phyloP scores from a whole-genome alignment of 768 basidiomycete species.

The Lactarius quietus region DNA sequence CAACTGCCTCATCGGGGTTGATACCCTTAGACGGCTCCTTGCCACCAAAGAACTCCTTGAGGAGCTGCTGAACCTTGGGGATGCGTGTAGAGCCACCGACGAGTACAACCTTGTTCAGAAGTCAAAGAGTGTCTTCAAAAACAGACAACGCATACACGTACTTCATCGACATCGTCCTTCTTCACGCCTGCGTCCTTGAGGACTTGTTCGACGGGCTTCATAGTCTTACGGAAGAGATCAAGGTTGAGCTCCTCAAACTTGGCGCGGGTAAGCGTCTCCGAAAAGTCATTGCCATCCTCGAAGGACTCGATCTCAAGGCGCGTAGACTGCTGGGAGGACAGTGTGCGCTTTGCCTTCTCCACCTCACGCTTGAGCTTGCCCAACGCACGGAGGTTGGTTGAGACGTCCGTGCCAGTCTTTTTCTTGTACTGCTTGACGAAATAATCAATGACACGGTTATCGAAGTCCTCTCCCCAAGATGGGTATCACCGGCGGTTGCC shows the following conservation, averaged over 20 bases:
- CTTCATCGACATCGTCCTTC: constrained; percentile 96
- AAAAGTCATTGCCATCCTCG: constrained; percentile 95
- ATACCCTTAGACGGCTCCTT: constrained; percentile 98
- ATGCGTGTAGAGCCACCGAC: constrained; percentile 99
- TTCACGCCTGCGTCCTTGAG: constrained; percentile 97
- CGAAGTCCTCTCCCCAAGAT: constrained; percentile 62
- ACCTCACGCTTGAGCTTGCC: constrained; percentile 50
- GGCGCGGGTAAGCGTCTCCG: constrained; percentile 94
- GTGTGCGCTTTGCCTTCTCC: constrained; percentile 63
- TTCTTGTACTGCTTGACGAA: constrained; percentile 55
- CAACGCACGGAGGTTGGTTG: constrained; percentile 47
- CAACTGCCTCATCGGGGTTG: constrained; percentile 99
- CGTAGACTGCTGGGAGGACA: constrained; percentile 83
- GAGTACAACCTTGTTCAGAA: constrained; percentile 61
- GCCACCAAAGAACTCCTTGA: constrained; percentile 91
- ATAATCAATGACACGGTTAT: constrained; percentile 46
- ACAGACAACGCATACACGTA: constrained; percentile 32
- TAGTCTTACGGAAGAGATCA: constrained; percentile 98
- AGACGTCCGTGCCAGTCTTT: constrained; percentile 48
- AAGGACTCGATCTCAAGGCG: constrained; percentile 95
- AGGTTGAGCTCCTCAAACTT: constrained; percentile 99
- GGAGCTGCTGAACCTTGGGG: constrained; percentile 97
- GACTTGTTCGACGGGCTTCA: constrained; percentile 99
- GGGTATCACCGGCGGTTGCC: constrained; percentile 62
- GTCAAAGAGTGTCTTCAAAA: not conserved